Base-by-base conservation (phyloP, 163 green algal genomes). In the Chloromonas sp. region DNA sequence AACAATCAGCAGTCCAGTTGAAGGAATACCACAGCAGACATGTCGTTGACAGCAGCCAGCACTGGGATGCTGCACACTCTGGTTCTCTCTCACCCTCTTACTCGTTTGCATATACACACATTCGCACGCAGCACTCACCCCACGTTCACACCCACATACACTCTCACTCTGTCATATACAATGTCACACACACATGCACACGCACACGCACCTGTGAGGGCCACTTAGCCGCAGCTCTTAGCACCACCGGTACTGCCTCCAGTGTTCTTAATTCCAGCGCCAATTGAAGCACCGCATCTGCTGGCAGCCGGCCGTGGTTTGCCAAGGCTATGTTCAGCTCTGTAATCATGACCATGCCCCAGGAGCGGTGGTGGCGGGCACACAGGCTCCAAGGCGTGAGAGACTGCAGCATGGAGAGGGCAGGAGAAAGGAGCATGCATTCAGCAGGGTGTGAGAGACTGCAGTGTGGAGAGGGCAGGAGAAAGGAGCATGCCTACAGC, bases 241-340 rank as follows among this genome's bases (percentile, higher is more conserved):
- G 81, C 61, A 78, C 81, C n/a, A 84, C 81, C 71, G 81, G 81
- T 70, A 84, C 81, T 0, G 81, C 70, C 36, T 84, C 66, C 2
- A 84, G 81, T 57, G 61, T 71, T 0, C 81, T 60, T 58, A 84
- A 58, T 70, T 84, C 81, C 15, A 84, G 81, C 1, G 81, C 81
- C n/a, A 84, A 70, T 70, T 79, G 62, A 62, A 84, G 71, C 36
- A 84, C 81, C 14, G 81, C 81, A 0, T 79, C 81, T 2, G 81
- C 62, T 66, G 81, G 81, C 81, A 84, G 62, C 66, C 70, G 58
- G 57, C 61, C 1, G 79, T 58, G 59, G 2, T 3, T 2, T 3
- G 60, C 79, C 79, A 83, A 59, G 60, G 13, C 60, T 14, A 61
- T 61, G 78, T 81, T 81, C 36, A 81, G 36, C 3, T 81, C 36